phyloP scores from a whole-genome alignment of 768 basidiomycete species.

The Cyclocybe cylindracea region DNA sequence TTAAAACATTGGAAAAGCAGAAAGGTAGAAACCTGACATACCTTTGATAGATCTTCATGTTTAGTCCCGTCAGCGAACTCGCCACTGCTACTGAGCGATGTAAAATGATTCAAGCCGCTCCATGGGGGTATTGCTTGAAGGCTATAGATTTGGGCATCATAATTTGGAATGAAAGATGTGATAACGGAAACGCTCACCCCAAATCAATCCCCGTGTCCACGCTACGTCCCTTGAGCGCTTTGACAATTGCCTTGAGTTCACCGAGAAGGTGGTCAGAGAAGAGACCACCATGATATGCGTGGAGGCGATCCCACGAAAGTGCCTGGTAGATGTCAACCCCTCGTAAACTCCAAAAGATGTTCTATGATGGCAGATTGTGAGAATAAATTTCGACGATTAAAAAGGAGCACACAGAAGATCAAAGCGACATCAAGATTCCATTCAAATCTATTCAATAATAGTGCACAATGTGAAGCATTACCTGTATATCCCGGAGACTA shows the following conservation, averaged over 20 bases:
- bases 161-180: too few species aligned
- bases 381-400: background rate
- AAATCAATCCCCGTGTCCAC: too few species aligned
- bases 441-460: too few species aligned
- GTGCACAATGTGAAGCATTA: too few species aligned
- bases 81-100: constrained; percentile 15
- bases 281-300: constrained; percentile 28
- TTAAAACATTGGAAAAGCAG: background rate
- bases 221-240: too few species aligned
- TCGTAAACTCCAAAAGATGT: constrained; percentile 34
- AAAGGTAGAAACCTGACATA: constrained; percentile 6
- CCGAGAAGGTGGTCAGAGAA: too few species aligned
- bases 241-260: constrained; percentile 20
- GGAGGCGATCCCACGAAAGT: constrained; percentile 36
- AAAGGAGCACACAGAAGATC: too few species aligned
- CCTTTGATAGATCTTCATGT: constrained; percentile 35
- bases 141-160: constrained; percentile 16
- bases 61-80: constrained; percentile 35
- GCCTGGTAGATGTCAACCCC: constrained; percentile 31
- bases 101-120: constrained; percentile 33
- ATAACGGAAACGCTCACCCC: too few species aligned
- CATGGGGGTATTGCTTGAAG: constrained; percentile 29
- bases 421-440: too few species aligned
- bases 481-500: constrained; percentile 24
- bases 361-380: constrained; percentile 20